phyloP scores from a whole-genome alignment of 179 eudicot genomes.

The Silene vulgaris region DNA sequence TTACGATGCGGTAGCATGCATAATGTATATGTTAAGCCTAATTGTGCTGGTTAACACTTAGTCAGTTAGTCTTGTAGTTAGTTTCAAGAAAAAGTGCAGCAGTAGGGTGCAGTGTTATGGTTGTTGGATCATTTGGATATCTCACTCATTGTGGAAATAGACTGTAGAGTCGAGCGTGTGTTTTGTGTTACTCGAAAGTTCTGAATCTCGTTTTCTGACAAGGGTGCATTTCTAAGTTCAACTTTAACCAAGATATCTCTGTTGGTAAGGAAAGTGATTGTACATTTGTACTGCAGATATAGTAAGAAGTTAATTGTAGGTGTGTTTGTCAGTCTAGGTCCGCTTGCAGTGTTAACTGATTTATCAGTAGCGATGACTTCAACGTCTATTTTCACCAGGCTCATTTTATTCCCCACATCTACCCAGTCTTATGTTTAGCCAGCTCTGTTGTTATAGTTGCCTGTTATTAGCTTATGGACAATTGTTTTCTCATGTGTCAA shows the following conservation, averaged over 20 bases:
- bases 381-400: background rate
- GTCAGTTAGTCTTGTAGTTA: background rate
- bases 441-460: background rate
- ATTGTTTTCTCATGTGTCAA: background rate
- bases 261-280: background rate
- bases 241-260: background rate
- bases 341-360: background rate
- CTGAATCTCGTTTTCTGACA: background rate
- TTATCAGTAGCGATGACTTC: background rate
- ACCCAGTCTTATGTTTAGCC: background rate
- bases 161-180: background rate
- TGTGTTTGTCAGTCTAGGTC: background rate
- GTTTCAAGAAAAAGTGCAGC: background rate
- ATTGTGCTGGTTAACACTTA: background rate
- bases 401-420: background rate
- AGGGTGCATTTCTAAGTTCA: no score
- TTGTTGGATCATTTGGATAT: background rate
- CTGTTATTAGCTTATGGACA: background rate
- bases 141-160: background rate
- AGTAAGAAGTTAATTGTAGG: background rate
- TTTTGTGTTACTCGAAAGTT: background rate
- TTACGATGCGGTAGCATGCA: background rate
- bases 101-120: background rate
- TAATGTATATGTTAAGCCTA: background rate
- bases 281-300: background rate